Base-by-base conservation (phyloP, 257 asterid species). In the Penstemon eatonii region DNA sequence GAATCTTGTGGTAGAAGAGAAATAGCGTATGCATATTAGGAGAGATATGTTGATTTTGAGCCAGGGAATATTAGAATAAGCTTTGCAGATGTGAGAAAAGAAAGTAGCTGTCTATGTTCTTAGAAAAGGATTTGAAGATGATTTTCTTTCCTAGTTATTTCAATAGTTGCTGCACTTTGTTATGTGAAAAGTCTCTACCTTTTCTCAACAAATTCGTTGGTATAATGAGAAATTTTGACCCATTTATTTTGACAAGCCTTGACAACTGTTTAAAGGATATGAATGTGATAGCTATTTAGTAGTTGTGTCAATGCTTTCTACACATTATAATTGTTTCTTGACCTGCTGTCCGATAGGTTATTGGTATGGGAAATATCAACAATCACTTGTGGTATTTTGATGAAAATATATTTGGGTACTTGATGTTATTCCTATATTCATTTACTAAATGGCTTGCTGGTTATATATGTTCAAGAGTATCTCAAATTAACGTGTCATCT, bases 391-490 rank as follows among this genome's bases (percentile, higher is more conserved):
- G 51, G 68, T 8, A 15, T 60, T 50, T 49, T 47, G 47, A 37
- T 57, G 25, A 63, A 13, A 46, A 42, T 15, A 51, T 72, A 40
- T 73, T 57, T 38, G 56, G 65, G 7, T 37, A 40, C 39, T 60
- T 40, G 39, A 13, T 43, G 39, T 42, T 11, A 50, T 25, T 13
- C 51, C 44, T 50, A 44, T 39, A 13, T 3, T 54, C 44, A 55
- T 37, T 64, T 69, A 9, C 65, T 33, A 45, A 12, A 19, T n/a
- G 43, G 36, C n/a, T 44, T 36, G 25, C 58, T 5, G 5, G 44
- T 1, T 63, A 25, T 18, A 40, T 57, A 49, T 54, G 73, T 70
- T 74, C 55, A 50, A 65, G 60, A 53, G 43, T 41, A 58, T 53
- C 60, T 36, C 68, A 43, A 47, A 57, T 46, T 25, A 25, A 15